phyloP scores from a whole-genome alignment of 148 eudicot species.

The Arctostaphylos glauca region DNA sequence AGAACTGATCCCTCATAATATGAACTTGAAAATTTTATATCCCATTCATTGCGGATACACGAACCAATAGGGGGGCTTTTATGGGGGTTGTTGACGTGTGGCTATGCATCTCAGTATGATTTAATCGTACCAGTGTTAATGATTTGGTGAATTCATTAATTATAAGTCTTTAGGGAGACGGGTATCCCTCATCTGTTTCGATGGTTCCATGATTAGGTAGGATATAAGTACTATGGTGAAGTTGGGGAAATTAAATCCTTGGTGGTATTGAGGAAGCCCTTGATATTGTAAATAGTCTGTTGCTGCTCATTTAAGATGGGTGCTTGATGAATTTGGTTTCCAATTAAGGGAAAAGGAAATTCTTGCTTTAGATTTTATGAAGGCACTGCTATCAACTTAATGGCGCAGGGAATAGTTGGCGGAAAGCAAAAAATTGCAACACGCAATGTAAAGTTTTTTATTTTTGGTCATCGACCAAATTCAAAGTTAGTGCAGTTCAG shows the following conservation, averaged over 20 bases:
- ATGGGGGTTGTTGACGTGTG: slow-evolving; percentile 3
- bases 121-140: not conserved
- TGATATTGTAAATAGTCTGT: not conserved
- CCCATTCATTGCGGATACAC: not conserved
- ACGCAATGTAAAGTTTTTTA: not conserved
- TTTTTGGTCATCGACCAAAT: not conserved
- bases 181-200: not conserved
- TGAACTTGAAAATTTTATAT: not conserved
- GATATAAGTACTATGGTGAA: not conserved
- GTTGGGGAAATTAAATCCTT: not conserved
- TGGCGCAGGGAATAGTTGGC: not conserved
- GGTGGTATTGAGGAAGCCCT: not conserved
- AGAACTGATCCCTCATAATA: not conserved
- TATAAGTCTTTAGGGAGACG: not conserved
- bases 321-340: slow-evolving; percentile 1
- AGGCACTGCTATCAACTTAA: not conserved
- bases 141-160: slow-evolving; percentile 13
- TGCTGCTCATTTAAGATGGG: not conserved
- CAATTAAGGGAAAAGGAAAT: not conserved
- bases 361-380: not conserved
- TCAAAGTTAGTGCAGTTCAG: not conserved
- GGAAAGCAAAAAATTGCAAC: not conserved
- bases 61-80: not conserved
- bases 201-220: not conserved
- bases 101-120: not conserved